These are phyloP conservation scores for Neocatenulostroma microsporum DNA, from an alignment of 2,329 filamentous ascomycete species.

Conservation along the genomic window DNA sequence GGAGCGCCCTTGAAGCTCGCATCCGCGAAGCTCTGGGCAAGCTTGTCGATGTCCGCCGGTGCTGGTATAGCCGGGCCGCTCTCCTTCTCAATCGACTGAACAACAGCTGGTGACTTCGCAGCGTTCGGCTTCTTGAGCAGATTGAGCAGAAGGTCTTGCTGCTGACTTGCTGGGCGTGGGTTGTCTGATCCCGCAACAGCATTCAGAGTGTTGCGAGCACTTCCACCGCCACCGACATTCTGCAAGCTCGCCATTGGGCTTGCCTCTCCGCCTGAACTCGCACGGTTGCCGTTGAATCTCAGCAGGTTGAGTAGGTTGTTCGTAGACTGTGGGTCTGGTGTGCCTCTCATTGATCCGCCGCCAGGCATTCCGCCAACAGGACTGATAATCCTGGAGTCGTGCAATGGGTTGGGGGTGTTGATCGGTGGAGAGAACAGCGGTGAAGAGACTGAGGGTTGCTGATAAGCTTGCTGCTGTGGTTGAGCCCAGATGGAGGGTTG, in stretches of 20 bases:
- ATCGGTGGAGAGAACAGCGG: constrained; percentile 50
- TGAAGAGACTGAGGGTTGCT: constrained; percentile 51
- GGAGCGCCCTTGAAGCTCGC: constrained; percentile 30
- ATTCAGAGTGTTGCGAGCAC: no score
- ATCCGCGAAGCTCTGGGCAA: constrained; percentile 40
- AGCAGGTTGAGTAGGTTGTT: constrained; percentile 56
- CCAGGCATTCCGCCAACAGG: no score
- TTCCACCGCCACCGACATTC: constrained; percentile 19
- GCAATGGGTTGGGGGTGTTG: constrained; percentile 47
- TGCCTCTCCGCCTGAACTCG: constrained; percentile 18
- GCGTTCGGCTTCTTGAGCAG: constrained; percentile 61
- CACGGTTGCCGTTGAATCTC: constrained; percentile 47
- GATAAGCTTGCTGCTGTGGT: constrained; percentile 35
- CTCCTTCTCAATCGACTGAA: constrained; percentile 11
- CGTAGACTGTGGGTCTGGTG: constrained; percentile 30
- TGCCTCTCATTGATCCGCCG: no score
- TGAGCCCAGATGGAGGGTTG: constrained; percentile 11
- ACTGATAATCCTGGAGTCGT: constrained; percentile 52
- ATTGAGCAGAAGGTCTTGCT: constrained; percentile 77
- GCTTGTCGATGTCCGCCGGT: constrained; percentile 33
- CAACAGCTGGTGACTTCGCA: constrained; percentile 18
- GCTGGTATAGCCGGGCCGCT: no score
- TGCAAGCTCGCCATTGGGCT: constrained; percentile 33
- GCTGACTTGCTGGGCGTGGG: no score
- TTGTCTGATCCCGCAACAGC: no score